These are phyloP conservation scores for Nicotiana otophora DNA, from an alignment of 257 asterid genomes.

Conservation along the genomic window DNA sequence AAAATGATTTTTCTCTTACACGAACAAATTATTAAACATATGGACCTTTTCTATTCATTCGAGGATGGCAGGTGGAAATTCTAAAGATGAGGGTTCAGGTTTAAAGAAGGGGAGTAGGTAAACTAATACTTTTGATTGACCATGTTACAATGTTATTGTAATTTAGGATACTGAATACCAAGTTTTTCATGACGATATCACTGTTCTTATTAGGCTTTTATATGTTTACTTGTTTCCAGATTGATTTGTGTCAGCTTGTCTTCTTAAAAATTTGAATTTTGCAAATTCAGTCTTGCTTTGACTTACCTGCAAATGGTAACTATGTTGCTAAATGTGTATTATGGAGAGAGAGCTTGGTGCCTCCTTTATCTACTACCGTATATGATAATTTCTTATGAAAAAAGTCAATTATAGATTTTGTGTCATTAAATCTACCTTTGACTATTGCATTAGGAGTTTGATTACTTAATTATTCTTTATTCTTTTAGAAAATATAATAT, in stretches of 20 bases:
- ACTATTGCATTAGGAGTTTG: neutral
- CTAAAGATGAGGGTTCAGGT: constrained; percentile 99
- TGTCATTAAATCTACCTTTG: neutral
- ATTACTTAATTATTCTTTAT: neutral
- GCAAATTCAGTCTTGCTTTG: neutral
- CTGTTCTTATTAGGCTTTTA: constrained; percentile 31
- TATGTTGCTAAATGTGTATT: neutral
- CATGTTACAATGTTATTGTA: constrained; percentile 47
- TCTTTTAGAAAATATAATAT: too few species aligned
- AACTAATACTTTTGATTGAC: constrained; percentile 84
- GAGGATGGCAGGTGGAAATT: constrained; percentile 99
- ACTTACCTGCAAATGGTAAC: neutral
- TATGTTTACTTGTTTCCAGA: constrained; percentile 1
- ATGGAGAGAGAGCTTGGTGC: neutral
- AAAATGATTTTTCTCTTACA: constrained; percentile 53
- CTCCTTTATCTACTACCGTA: neutral
- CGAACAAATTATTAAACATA: constrained; percentile 80
- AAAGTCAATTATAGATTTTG: neutral
- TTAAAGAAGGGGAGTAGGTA: constrained; percentile 99
- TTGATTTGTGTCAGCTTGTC: neutral
- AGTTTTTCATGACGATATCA: constrained; percentile 28
- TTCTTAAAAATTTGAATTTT: neutral
- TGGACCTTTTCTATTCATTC: constrained; percentile 96
- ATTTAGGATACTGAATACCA: constrained; percentile 38
- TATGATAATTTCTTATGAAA: neutral